Evolutionary conservation across 2,329 filamentous ascomycete species (phyloP).

Genomic region (Sphaerostilbella broomeana): DNA sequence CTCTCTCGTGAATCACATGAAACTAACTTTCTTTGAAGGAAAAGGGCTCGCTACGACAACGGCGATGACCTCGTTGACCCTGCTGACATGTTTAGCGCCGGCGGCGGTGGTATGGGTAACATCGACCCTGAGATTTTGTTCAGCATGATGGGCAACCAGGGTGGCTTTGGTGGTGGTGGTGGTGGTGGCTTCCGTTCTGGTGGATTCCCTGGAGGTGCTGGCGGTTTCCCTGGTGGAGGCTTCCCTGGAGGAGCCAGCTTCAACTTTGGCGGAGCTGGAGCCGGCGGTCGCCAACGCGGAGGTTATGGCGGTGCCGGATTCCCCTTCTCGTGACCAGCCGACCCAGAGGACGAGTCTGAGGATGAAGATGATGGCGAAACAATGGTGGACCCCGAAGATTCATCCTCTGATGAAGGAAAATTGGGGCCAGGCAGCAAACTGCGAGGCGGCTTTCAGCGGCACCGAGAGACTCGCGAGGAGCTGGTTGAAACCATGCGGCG

Average conservation of each 20-base stretch:
- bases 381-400: neutral
- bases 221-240: slow-evolving; percentile 45
- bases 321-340: slow-evolving; percentile 46
- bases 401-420: slow-evolving; percentile 8
- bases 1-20: neutral
- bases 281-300: slow-evolving; percentile 31
- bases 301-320: slow-evolving; percentile 31
- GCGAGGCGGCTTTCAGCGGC: slow-evolving; percentile 25
- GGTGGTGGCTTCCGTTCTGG: slow-evolving; percentile 47
- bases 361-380: slow-evolving; percentile 23
- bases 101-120: slow-evolving; percentile 57
- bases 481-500: slow-evolving; percentile 37
- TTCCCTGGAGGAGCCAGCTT: slow-evolving; percentile 46
- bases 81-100: slow-evolving; percentile 72
- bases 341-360: slow-evolving; percentile 27
- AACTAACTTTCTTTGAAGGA: slow-evolving; percentile 48
- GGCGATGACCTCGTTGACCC: slow-evolving; percentile 88
- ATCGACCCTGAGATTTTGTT: slow-evolving; percentile 75
- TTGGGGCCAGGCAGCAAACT: slow-evolving; percentile 20
- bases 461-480: slow-evolving; percentile 30
- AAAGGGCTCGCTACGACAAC: slow-evolving; percentile 83
- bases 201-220: slow-evolving; percentile 45
- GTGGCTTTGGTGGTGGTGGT: slow-evolving; percentile 48
- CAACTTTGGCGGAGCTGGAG: slow-evolving; percentile 39
- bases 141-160: slow-evolving; percentile 72